Evolutionary conservation across 345 rosid genomes (phyloP), one percentile per base, ranked within the genome.

Genomic region (Cardiospermum halicacabum): DNA sequence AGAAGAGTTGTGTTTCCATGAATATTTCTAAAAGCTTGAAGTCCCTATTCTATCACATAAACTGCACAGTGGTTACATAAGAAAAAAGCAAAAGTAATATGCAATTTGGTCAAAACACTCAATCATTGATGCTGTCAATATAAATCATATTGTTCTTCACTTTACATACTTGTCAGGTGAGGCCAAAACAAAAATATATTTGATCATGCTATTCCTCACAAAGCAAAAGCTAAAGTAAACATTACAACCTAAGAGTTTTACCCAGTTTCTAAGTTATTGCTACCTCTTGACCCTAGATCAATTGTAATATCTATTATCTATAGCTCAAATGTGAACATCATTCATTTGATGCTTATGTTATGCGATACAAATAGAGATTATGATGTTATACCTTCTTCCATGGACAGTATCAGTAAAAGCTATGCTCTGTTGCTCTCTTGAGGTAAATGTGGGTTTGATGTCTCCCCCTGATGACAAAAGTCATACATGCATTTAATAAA

Each of bases 381-480:
- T 28, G 5, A 34, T 19, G 28, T 27, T 11, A 26, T 22, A 58
- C 63, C 66, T 21, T 66, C 21, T 56, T 19, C 48, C 22, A 19
- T 58, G 57, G 53, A 45, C 11, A 43, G 57, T 32, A 24, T 15
- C 0, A 4, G 30, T 45, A 45, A 56, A 30, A n/a, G n/a, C 56
- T 60, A 70, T 49, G 24, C 43, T 4, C 31, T 43, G 47, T 59
- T 67, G 45, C 67, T 56, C 58, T 68, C 53, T 32, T 48, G 66
- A 11, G 66, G 15, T 51, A 28, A 36, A 5, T 68, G 72, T 48
- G 36, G 3, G 24, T 74, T 57, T 43, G 69, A 74, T 42, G 63
- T 28, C 27, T 58, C 70, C 48, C 53, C 71, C 76, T 68, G 72
- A 66, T 24, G 30, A 32, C n/a, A n/a, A 2, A 43, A 53, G 28